Conservation (phyloP, 768 basidiomycete genomes). For the Termitomyces sp. region DNA sequence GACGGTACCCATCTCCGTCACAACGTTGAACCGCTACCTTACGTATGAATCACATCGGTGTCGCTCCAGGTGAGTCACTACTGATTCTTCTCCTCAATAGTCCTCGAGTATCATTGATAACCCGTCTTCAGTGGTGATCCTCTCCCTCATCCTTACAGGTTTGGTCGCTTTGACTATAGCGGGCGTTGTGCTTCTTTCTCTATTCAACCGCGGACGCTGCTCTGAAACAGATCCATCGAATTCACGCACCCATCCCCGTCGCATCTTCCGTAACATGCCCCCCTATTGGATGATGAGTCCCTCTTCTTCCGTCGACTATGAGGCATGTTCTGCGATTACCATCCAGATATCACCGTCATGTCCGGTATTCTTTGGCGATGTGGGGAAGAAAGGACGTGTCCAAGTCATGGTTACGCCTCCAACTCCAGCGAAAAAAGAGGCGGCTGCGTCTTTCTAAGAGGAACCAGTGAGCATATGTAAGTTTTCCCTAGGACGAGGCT, state of each 20-base stretch:
- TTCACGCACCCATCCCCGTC: not conserved
- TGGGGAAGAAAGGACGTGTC: conserved; percentile 15
- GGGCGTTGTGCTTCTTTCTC: conserved; percentile 8
- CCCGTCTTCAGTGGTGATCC: conserved; percentile 4
- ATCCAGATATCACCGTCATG: conserved; percentile 24
- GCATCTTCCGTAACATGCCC: not conserved
- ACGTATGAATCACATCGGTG: not conserved
- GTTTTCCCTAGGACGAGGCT: not conserved
- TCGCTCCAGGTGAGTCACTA: not conserved
- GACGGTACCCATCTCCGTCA: not conserved
- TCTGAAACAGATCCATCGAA: not conserved
- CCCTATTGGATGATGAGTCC: conserved; percentile 5
- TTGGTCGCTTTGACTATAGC: conserved; percentile 8
- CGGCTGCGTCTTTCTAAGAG: not conserved
- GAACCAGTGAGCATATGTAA: not conserved
- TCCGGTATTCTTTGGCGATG: conserved; percentile 22
- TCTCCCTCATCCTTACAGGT: conserved; percentile 7
- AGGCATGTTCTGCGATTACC: not conserved
- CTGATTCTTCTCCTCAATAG: not conserved
- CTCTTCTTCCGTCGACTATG: conserved; percentile 4
- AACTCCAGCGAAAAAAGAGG: conserved; percentile 21
- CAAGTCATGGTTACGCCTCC: conserved; percentile 28
- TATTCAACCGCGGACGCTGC: not conserved
- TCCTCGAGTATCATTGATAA: not conserved
- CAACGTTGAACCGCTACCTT: not conserved